These are phyloP conservation scores for Aspergillus fructus DNA, from an alignment of 2,329 filamentous ascomycete species.

Conservation along the genomic window DNA sequence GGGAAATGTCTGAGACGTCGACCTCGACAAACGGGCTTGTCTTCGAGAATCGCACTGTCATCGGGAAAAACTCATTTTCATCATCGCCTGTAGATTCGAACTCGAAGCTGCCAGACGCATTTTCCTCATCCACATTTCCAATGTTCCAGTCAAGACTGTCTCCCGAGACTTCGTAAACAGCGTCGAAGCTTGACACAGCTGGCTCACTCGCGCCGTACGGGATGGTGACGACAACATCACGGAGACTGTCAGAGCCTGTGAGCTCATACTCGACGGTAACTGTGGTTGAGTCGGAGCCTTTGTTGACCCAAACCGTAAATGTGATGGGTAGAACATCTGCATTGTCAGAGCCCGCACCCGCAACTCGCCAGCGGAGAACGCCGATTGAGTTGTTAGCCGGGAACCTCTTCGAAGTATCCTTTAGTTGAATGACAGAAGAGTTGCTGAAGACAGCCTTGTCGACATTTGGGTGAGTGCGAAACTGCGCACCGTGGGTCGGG, in stretches of 20 bases:
- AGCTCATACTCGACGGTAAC: slow-evolving; percentile 96
- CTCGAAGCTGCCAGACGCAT: slow-evolving; percentile 83
- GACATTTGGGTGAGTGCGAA: slow-evolving; percentile 95
- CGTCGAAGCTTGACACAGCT: slow-evolving; percentile 87
- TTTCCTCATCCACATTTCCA: slow-evolving; percentile 78
- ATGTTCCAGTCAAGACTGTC: slow-evolving; percentile 94
- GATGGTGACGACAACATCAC: slow-evolving; percentile 83
- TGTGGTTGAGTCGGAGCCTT: slow-evolving; percentile 76
- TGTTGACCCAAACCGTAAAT: slow-evolving; percentile 97
- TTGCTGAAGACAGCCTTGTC: slow-evolving; percentile 84
- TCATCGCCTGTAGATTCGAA: slow-evolving; percentile 88
- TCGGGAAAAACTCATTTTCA: slow-evolving; percentile 97
- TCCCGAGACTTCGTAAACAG: slow-evolving; percentile 88
- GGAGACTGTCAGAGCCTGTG: slow-evolving; percentile 73
- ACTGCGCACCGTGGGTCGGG: slow-evolving; percentile 80
- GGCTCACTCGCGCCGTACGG: slow-evolving; percentile 85
- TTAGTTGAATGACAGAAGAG: slow-evolving; percentile 83
- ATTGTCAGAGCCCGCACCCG: slow-evolving; percentile 77
- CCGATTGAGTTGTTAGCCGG: slow-evolving; percentile 91
- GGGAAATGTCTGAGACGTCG: slow-evolving; percentile 62
- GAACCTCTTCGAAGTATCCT: slow-evolving; percentile 83
- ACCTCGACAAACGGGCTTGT: slow-evolving; percentile 84
- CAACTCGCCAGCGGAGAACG: slow-evolving; percentile 83
- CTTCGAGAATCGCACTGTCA: slow-evolving; percentile 88
- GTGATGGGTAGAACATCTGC: slow-evolving; percentile 82